phyloP scores from a whole-genome alignment of 352 stramenopile species.

The Globisporangium parvum region DNA sequence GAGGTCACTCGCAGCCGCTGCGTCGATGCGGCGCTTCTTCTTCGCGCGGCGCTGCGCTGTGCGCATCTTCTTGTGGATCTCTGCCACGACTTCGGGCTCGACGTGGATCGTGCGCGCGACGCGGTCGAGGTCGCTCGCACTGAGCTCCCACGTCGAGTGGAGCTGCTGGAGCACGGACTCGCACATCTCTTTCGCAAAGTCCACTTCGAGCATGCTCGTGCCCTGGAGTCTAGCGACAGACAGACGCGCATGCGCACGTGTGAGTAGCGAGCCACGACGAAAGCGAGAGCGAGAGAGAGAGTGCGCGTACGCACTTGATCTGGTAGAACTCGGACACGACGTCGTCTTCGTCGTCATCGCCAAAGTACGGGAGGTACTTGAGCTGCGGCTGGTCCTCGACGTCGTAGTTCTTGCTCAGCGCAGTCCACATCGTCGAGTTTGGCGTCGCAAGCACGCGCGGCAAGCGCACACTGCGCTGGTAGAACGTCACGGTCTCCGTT shows the following conservation, averaged over 20 bases:
- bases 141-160: conserved; percentile 69
- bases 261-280: too few species aligned
- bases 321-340: conserved; percentile 82
- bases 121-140: conserved; percentile 40
- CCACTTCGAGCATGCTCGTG: conserved; percentile 61
- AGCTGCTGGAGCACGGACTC: conserved; percentile 55
- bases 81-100: conserved; percentile 56
- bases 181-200: conserved; percentile 73
- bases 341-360: conserved; percentile 81
- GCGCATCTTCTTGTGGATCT: conserved; percentile 59
- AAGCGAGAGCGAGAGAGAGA: neutral
- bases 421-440: conserved; percentile 73
- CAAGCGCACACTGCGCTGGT: conserved; percentile 36
- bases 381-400: conserved; percentile 84
- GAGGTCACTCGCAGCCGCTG: conserved; percentile 8
- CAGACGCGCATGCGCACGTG: neutral
- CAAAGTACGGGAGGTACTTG: conserved; percentile 64
- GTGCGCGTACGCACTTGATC: conserved; percentile 38
- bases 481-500: conserved; percentile 18
- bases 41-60: conserved; percentile 27
- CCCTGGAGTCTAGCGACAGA: conserved; percentile 34
- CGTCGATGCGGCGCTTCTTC: conserved; percentile 22
- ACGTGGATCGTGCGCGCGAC: conserved; percentile 61
- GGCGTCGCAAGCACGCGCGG: conserved; percentile 41
- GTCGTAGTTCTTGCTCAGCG: conserved; percentile 75